Evolutionary conservation across 306 rosid genomes (phyloP).

Genomic region (Ceratonia siliqua): DNA sequence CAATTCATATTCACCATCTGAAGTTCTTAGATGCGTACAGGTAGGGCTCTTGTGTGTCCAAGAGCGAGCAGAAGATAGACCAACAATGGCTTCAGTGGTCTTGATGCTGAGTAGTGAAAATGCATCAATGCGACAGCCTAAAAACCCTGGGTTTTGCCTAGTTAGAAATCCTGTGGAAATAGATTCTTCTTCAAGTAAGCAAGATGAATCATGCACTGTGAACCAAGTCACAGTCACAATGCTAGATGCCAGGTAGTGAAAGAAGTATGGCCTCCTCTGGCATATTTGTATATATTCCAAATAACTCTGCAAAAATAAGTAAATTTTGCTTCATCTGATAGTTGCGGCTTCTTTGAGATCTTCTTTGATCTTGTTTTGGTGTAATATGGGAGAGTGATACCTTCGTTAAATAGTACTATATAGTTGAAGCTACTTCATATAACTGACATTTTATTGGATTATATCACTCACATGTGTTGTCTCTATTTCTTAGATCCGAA

Average conservation of each 20-base stretch:
- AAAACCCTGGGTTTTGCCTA: conserved; percentile 48
- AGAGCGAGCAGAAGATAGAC: conserved; percentile 57
- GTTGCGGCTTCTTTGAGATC: conserved; percentile 5
- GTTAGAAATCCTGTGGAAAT: conserved; percentile 44
- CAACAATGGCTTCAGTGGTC: conserved; percentile 53
- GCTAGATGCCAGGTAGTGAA: conserved; percentile 50
- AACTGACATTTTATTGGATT: not conserved
- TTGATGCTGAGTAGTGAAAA: conserved; percentile 55
- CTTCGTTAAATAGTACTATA: not conserved
- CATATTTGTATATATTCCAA: conserved; percentile 20
- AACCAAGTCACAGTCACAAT: conserved; percentile 57
- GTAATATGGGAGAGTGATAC: conserved; percentile 23
- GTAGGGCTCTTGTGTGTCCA: conserved; percentile 50
- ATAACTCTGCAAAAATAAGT: not conserved
- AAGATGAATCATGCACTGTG: conserved; percentile 45
- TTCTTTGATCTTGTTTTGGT: conserved; percentile 32
- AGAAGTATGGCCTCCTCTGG: conserved; percentile 3
- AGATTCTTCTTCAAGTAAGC: conserved; percentile 47
- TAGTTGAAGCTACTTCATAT: not conserved
- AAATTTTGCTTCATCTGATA: not conserved
- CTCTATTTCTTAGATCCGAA: no score
- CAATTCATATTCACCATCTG: conserved; percentile 46
- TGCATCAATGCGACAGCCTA: conserved; percentile 44
- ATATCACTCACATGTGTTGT: not conserved
- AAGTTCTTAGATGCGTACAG: conserved; percentile 55